phyloP scores from a whole-genome alignment of 2,329 filamentous ascomycete genomes.

The Diaporthe velutina region DNA sequence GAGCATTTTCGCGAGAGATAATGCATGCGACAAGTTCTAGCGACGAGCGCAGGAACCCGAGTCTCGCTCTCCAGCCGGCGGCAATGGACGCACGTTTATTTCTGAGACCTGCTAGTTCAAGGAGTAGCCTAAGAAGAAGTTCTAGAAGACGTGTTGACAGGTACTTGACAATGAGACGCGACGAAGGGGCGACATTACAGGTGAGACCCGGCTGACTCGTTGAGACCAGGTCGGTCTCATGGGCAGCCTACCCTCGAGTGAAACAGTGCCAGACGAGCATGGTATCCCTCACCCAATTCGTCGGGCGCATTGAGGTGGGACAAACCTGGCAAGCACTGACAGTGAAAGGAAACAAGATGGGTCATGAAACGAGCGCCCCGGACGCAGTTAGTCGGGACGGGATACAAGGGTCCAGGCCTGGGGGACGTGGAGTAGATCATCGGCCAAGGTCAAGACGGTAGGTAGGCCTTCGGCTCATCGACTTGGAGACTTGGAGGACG shows the following conservation, averaged over 20 bases:
- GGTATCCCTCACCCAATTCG: conserved; percentile 29
- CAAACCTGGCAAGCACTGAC: conserved; percentile 21
- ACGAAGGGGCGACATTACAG: conserved; percentile 25
- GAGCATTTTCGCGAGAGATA: background rate
- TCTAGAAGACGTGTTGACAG: conserved; percentile 34
- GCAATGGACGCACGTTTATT: background rate
- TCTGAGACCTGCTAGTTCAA: conserved; percentile 13
- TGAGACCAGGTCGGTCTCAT: conserved; percentile 24
- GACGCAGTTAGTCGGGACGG: conserved; percentile 23
- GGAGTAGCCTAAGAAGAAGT: conserved; percentile 13
- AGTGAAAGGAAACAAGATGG: conserved; percentile 28
- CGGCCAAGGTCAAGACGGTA: conserved; percentile 22
- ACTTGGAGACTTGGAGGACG: conserved; percentile 17
- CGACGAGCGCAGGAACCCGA: background rate
- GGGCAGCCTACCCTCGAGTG: conserved; percentile 20
- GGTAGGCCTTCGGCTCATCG: conserved; percentile 21
- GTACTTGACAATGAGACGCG: conserved; percentile 25
- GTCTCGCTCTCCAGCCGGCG: conserved; percentile 18
- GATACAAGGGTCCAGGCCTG: conserved; percentile 15
- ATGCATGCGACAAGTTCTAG: background rate
- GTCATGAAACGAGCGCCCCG: conserved; percentile 35
- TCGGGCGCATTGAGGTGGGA: conserved; percentile 9
- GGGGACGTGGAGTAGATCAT: conserved; percentile 30
- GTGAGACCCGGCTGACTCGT: conserved; percentile 34
- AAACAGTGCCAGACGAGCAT: conserved; percentile 29